These are phyloP conservation scores for Crithidia bombi DNA, from an alignment of 208 protist species.

Conservation along the genomic window DNA sequence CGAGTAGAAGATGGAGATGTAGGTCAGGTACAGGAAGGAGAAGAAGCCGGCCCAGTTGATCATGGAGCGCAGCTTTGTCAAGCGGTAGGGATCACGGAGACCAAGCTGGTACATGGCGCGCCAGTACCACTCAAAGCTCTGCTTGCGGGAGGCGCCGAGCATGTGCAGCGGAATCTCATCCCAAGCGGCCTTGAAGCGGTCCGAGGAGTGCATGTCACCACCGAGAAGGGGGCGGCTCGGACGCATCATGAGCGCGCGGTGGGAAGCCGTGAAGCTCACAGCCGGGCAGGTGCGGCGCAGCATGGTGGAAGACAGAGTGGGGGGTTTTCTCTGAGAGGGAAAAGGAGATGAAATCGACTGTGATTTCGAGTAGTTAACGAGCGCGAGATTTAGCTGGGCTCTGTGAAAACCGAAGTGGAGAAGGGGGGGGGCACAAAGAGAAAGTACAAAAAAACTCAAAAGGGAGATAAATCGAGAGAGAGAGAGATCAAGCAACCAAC, in stretches of 20 bases:
- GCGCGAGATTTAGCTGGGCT: neutral
- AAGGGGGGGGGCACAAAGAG: neutral
- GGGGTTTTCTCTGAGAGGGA: neutral
- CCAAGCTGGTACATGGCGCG: slow-evolving; percentile 81
- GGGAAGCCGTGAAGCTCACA: slow-evolving; percentile 82
- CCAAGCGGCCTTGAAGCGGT: slow-evolving; percentile 87
- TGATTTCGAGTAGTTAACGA: slow-evolving; percentile 2
- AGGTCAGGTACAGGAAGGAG: slow-evolving; percentile 74
- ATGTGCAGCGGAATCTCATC: slow-evolving; percentile 83
- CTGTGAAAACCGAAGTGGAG: slow-evolving; percentile 2
- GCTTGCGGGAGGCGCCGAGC: slow-evolving; percentile 64
- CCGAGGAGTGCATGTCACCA: slow-evolving; percentile 79
- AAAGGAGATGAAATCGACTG: slow-evolving; percentile 3
- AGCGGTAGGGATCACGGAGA: slow-evolving; percentile 64
- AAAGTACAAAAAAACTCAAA: neutral
- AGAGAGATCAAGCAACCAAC: neutral
- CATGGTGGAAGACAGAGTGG: slow-evolving; percentile 34
- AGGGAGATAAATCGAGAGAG: too few relatives aligned
- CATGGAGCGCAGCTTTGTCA: slow-evolving; percentile 75
- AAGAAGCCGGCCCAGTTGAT: slow-evolving; percentile 73
- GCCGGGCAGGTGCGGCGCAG: slow-evolving; percentile 76
- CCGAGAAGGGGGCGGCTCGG: slow-evolving; percentile 69
- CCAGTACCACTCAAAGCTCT: slow-evolving; percentile 84
- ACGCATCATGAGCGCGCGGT: slow-evolving; percentile 74
- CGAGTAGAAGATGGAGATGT: slow-evolving; percentile 75